These are phyloP conservation scores for Pythium dissimile DNA, from an alignment of 352 stramenopile species.

Conservation along the genomic window DNA sequence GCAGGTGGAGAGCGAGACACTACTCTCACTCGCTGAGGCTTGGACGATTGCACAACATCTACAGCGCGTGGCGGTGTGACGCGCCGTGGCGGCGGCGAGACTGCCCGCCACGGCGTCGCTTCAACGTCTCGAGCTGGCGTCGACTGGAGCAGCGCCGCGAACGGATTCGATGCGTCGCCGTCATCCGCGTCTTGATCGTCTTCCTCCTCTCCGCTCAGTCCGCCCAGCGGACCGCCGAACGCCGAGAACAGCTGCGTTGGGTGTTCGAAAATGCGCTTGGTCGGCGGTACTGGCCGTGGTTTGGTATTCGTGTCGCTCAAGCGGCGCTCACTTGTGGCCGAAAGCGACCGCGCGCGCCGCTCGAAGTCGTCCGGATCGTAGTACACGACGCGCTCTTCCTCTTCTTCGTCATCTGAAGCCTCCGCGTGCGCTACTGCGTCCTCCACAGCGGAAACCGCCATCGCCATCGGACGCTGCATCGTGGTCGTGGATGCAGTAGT, in stretches of 20 bases:
- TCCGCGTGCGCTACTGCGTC: too few species aligned
- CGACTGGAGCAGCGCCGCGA: conserved; percentile 50
- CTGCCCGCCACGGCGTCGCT: background rate
- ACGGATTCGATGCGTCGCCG: conserved; percentile 49
- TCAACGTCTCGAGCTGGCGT: background rate
- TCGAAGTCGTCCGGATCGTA: conserved; percentile 46
- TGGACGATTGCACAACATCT: background rate
- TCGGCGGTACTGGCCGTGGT: background rate
- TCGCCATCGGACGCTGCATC: too few species aligned
- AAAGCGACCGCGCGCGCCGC: conserved; percentile 13
- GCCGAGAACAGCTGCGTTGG: conserved; percentile 44
- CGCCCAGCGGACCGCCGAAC: background rate
- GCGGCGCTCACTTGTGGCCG: conserved; percentile 13
- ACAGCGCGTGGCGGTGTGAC: background rate
- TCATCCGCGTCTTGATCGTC: conserved; percentile 25
- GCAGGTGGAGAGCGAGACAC: too few species aligned
- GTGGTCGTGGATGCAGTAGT: too few species aligned
- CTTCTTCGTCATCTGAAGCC: conserved; percentile 18
- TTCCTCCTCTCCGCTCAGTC: conserved; percentile 26
- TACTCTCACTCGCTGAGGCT: background rate
- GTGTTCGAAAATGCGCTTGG: conserved; percentile 18
- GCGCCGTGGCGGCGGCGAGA: background rate
- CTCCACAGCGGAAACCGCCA: too few species aligned
- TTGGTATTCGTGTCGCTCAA: conserved; percentile 9
- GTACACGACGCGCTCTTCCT: conserved; percentile 53